These are phyloP conservation scores for Fusarium illudens DNA, from an alignment of 2,329 filamentous ascomycete genomes.

Conservation along the genomic window DNA sequence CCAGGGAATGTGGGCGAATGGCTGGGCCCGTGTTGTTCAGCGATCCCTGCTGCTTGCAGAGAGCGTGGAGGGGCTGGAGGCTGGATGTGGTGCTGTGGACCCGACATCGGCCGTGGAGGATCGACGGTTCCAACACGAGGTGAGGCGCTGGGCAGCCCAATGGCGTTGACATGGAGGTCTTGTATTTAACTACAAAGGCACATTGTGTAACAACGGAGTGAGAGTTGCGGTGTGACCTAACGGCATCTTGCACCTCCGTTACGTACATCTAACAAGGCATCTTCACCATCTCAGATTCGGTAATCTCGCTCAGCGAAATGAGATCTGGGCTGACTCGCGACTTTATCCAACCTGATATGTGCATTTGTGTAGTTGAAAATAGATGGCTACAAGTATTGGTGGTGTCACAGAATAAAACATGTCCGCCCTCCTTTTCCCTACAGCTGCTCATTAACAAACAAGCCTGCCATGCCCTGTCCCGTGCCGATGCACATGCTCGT, in stretches of 20 bases:
- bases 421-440: constrained; percentile 8
- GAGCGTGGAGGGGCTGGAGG: neutral
- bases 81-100: constrained; percentile 11
- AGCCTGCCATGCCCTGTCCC: constrained; percentile 73
- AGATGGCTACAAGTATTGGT: constrained; percentile 11
- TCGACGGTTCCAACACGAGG: neutral
- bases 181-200: neutral
- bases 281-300: constrained; percentile 17
- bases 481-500: constrained; percentile 89
- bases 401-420: constrained; percentile 30
- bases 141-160: neutral
- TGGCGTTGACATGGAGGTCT: neutral
- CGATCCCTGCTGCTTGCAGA: constrained; percentile 21
- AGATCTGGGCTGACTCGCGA: constrained; percentile 18
- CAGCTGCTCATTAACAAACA: constrained; percentile 68
- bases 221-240: constrained; percentile 15
- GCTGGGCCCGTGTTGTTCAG: constrained; percentile 32
- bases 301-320: constrained; percentile 25
- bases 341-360: neutral
- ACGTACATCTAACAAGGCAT: neutral
- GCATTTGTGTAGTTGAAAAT: neutral
- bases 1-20: constrained; percentile 28
- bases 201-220: constrained; percentile 4
- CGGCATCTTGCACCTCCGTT: neutral
- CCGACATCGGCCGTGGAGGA: constrained; percentile 30